A percentile compares a stretch with the other conserved stretches of the same genome.
Conservation (phyloP, 768 basidiomycete genomes). For the Rhizopogon vinicolor region DNA sequence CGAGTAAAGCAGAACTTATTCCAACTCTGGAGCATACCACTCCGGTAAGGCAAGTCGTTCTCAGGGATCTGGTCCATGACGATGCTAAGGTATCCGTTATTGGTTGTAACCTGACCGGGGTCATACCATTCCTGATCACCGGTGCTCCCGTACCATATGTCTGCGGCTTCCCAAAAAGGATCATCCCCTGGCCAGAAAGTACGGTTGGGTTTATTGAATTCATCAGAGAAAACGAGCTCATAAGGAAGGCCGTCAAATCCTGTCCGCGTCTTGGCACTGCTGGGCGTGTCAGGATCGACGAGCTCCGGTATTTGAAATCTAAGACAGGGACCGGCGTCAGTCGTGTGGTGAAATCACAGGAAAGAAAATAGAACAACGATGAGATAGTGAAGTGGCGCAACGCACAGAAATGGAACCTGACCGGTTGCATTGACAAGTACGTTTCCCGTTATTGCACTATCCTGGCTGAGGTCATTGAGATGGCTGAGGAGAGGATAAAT, state of each 20-base stretch:
- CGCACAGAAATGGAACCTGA: constrained; percentile 54
- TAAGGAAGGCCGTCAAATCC: constrained; percentile 74
- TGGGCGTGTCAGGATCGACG: constrained; percentile 72
- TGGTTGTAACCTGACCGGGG: constrained; percentile 60
- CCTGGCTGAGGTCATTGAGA: constrained; percentile 34
- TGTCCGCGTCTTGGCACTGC: constrained; percentile 47
- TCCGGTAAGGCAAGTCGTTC: constrained; percentile 60
- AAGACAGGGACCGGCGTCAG: not conserved
- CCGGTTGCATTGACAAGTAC: constrained; percentile 64
- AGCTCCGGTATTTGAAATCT: constrained; percentile 46
- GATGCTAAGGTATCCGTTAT: constrained; percentile 62
- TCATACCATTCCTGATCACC: constrained; percentile 76
- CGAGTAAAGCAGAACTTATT: constrained; percentile 87
- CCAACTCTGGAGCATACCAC: constrained; percentile 85
- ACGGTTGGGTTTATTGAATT: constrained; percentile 53
- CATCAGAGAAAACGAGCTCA: constrained; percentile 62
- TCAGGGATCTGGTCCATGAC: constrained; percentile 52
- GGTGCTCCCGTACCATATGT: constrained; percentile 72
- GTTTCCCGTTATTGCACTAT: constrained; percentile 54
- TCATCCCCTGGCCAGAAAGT: constrained; percentile 59
- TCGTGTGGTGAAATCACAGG: constrained; percentile 5
- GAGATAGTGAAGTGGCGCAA: constrained; percentile 1
- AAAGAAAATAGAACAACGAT: not conserved
- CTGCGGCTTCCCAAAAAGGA: constrained; percentile 67
- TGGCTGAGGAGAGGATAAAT: constrained; percentile 73